Evolutionary conservation across 371 early-diverging fungal species (phyloP), one percentile per base, ranked within the genome.

Genomic region (Actinomortierella ambigua): DNA sequence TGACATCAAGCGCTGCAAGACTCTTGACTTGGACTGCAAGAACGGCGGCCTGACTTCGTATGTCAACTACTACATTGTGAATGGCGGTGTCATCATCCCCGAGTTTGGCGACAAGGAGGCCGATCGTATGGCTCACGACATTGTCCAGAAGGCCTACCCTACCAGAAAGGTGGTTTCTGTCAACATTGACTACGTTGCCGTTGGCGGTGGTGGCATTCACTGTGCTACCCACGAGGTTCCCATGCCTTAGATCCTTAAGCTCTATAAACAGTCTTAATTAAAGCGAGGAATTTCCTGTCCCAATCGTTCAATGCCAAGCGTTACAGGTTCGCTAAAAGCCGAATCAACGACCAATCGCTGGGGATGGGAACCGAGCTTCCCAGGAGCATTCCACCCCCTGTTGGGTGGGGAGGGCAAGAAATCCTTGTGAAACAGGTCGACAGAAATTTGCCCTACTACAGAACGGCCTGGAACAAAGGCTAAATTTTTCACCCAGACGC

Each of bases 151-250:
- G 28, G 50, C 61, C 6, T 66, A 55, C 27, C 51, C 53, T 9
- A 39, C 17, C 27, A 17, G 58, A 27, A 43, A 53, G 34, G 56
- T 66, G 9, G 54, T 53, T 13, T 44, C 57, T 14, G 47, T 66
- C 48, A 66, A 40, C 46, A 57, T 61, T 34, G 67, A 66, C 28
- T 57, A 53, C 8, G 52, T 66, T 43, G 57, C 67, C 20, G 49
- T 50, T 2, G 67, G 67, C 20, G 67, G 67, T 8, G 67, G 67
- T 7, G 58, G 58, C n/a, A 66, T 66, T 44, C 67, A 66, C 48
- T 66, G 67, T 26, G 57, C 67, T 22, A 66, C 67, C 23, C 67
- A 65, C 50, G 61, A 61, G n/a, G 28, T 61, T 3, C 61, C 61
- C 13, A 18, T 13, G 20, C 53, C 7, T 46, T 60, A 60, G 28